A percentile compares a stretch with the other conserved stretches of the same genome.
Conservation (phyloP, 306 rosid genomes). For the Spatholobus suberectus region DNA sequence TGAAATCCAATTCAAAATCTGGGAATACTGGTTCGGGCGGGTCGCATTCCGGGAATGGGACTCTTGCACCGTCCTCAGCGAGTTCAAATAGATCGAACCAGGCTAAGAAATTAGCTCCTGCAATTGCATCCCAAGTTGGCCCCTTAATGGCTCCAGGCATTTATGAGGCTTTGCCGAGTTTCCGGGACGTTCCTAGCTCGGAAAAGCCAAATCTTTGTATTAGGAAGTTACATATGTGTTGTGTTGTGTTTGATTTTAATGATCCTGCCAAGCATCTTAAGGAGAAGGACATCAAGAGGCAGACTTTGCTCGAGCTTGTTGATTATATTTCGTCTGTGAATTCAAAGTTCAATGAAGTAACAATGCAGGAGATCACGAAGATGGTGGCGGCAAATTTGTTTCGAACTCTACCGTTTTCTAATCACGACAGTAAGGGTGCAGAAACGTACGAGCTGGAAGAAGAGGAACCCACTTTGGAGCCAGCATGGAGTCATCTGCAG, state of each 20-base stretch:
- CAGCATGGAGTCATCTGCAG: conserved; percentile 69
- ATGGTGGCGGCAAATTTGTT: conserved; percentile 63
- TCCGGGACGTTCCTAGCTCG: conserved; percentile 57
- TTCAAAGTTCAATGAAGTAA: conserved; percentile 57
- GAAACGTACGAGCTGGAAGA: conserved; percentile 62
- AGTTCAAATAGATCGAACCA: conserved; percentile 47
- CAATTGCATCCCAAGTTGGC: conserved; percentile 41
- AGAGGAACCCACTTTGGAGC: conserved; percentile 64
- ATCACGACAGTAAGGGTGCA: conserved; percentile 53
- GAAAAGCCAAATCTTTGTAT: conserved; percentile 60
- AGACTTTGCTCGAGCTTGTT: conserved; percentile 64
- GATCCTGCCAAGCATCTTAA: conserved; percentile 52
- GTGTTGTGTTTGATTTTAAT: conserved; percentile 59
- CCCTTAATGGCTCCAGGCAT: conserved; percentile 36
- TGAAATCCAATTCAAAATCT: conserved; percentile 54
- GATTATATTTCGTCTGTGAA: conserved; percentile 56
- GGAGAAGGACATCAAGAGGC: conserved; percentile 63
- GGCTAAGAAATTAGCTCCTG: conserved; percentile 43
- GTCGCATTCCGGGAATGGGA: conserved; percentile 48
- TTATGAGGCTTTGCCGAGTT: conserved; percentile 64
- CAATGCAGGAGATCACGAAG: conserved; percentile 62
- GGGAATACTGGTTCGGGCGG: conserved; percentile 33
- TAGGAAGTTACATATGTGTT: conserved; percentile 58
- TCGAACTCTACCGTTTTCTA: conserved; percentile 55
- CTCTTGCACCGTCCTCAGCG: conserved; percentile 9